phyloP scores from a whole-genome alignment of 176 grass and related monocot genomes.

The Avena insularis region DNA sequence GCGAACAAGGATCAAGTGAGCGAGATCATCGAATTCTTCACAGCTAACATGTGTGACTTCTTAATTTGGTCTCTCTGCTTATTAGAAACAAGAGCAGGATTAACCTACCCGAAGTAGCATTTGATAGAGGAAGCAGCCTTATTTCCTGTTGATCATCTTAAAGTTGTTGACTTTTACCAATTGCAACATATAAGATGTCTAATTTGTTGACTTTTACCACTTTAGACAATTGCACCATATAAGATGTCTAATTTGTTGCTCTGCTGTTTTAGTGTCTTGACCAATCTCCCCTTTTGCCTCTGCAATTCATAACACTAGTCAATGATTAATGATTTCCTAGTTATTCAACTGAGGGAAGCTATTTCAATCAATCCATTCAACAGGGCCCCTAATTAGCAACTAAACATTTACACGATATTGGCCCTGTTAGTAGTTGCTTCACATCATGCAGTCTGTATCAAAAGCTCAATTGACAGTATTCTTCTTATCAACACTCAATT shows the following conservation, averaged over 20 bases:
- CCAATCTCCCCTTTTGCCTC: background rate
- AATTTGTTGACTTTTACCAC: too few species aligned
- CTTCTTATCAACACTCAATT: background rate
- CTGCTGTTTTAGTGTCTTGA: background rate
- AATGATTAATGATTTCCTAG: background rate
- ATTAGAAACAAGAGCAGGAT: background rate
- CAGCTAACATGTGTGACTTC: background rate
- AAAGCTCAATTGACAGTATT: background rate
- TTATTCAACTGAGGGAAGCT: too few species aligned
- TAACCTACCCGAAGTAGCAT: background rate
- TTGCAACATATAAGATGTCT: too few species aligned
- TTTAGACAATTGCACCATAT: too few species aligned
- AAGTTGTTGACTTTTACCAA: too few species aligned
- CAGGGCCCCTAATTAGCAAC: background rate
- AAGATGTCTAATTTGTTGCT: background rate
- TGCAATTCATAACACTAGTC: background rate
- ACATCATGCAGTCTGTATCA: background rate
- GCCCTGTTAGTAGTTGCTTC: background rate
- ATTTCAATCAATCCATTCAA: background rate
- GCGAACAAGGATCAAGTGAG: background rate
- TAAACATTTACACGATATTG: background rate
- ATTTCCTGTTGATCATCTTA: background rate
- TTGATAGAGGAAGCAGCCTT: background rate
- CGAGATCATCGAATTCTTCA: background rate
- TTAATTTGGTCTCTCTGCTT: background rate